phyloP scores from a whole-genome alignment of 805 yeast genomes.

The Komagataella kurtzmanii region DNA sequence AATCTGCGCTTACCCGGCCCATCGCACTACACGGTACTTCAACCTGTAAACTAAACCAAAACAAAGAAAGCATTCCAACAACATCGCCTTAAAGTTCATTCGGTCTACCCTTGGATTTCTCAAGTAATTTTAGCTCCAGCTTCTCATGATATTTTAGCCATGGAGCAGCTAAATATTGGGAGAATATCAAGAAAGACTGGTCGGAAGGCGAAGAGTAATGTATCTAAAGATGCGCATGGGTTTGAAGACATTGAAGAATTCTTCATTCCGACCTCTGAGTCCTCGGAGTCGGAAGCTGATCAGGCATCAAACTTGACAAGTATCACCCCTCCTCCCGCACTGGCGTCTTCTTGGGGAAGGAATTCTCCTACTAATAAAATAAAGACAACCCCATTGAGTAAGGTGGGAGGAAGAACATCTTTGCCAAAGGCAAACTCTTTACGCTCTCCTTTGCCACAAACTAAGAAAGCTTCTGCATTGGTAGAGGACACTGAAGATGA shows the following conservation, averaged over 20 bases:
- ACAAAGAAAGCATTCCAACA: background rate
- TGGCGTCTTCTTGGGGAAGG: background rate
- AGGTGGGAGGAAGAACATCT: background rate
- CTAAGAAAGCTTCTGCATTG: background rate
- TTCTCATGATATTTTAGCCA: conserved; percentile 4
- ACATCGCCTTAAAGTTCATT: background rate
- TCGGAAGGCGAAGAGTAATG: conserved; percentile 27
- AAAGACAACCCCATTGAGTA: background rate
- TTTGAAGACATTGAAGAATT: conserved; percentile 64
- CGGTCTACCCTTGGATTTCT: background rate
- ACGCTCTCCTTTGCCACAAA: conserved; percentile 1
- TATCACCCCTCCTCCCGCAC: background rate
- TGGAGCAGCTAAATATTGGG: conserved; percentile 38
- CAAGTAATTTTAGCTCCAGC: background rate
- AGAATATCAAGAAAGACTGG: conserved; percentile 57
- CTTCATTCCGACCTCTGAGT: conserved; percentile 37
- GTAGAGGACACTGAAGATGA: background rate
- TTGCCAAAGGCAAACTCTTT: background rate
- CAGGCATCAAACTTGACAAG: background rate
- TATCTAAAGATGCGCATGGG: conserved; percentile 42
- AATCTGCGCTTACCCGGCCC: background rate
- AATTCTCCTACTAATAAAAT: background rate
- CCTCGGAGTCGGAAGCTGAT: conserved; percentile 6
- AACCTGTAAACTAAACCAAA: background rate
- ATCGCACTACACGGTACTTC: background rate